phyloP scores from a whole-genome alignment of 768 basidiomycete genomes.

The Daedalea quercina region DNA sequence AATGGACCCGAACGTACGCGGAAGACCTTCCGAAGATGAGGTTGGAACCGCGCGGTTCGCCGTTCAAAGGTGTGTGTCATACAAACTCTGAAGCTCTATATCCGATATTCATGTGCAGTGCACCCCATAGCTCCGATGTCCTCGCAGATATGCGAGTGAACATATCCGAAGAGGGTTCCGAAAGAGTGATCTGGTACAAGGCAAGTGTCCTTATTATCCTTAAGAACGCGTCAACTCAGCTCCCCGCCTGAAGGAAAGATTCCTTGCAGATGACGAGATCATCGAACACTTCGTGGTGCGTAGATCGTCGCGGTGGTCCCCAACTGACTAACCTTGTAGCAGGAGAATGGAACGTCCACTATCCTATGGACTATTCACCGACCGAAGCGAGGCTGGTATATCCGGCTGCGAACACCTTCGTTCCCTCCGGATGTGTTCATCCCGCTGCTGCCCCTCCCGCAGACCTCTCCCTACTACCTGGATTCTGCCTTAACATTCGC shows the following conservation, averaged over 20 bases:
- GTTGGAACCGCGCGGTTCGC: conserved; percentile 7
- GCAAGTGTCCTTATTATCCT: conserved; percentile 29
- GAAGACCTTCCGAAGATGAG: not conserved
- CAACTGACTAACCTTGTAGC: not conserved
- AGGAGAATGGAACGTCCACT: conserved; percentile 65
- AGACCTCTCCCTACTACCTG: conserved; percentile 23
- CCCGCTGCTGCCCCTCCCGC: conserved; percentile 26
- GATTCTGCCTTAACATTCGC: conserved; percentile 29
- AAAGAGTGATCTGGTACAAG: conserved; percentile 68
- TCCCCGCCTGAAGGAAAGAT: conserved; percentile 51
- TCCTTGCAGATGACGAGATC: conserved; percentile 67
- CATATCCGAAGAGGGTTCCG: conserved; percentile 49
- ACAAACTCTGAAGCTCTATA: not conserved
- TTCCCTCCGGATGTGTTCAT: conserved; percentile 50
- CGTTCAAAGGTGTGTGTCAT: conserved; percentile 8
- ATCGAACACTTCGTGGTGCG: conserved; percentile 67
- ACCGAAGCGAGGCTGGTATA: conserved; percentile 81
- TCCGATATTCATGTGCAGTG: not conserved
- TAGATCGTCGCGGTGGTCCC: conserved; percentile 4
- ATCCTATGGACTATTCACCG: conserved; percentile 74
- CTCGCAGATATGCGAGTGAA: conserved; percentile 64
- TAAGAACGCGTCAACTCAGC: conserved; percentile 1
- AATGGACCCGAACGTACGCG: not conserved
- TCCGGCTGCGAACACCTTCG: conserved; percentile 63
- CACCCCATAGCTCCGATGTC: conserved; percentile 60